Base-by-base conservation (phyloP, 2,329 filamentous ascomycete species). In the Alternaria ethzedia region DNA sequence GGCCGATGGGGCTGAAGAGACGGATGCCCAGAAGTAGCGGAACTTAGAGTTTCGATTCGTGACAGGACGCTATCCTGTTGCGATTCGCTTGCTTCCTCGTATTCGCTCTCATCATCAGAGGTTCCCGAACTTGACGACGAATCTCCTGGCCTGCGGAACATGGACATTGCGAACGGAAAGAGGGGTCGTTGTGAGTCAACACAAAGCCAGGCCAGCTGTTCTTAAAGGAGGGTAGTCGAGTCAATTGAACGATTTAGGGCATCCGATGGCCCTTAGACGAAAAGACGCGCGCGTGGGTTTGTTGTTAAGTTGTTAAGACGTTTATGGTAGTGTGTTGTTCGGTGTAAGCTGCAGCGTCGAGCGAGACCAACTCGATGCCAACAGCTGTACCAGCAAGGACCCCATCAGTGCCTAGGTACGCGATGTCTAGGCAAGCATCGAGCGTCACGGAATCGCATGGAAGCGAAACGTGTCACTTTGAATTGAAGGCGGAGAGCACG, bases 111-210 rank as follows among this genome's bases (percentile, higher is more conserved):
- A 26, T 69, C 68, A 21, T 70, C 67, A 25, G 70, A 73, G 3
- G 67, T 65, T 21, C 73, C 75, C 12, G 70, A 73, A 25, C 70
- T 72, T 47, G 72, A 76, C 30, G 77, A 79, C 4, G 76, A 76
- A 54, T 79, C 77, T 56, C 75, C 75, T 13, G 77, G 77, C 57
- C 56, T 75, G 43, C 76, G 75, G 47, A 79, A 79, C 71, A 78
- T 71, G 5, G 76, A 78, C 72, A 75, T 78, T n/a, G 49, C 51
- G 41, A 44, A 23, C 25, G 36, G 41, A 47, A 56, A 36, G 23
- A 45, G 26, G 30, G 30, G 28, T 45, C 6, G 30, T 57, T 56
- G 54, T 51, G 26, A 54, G 17, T 52, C 43, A 28, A 58, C 17
- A 36, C 49, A 45, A n/a, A 23, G 12, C 26, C 47, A 58, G 41